Percentiles rank a stretch among this genome's conserved stretches.
Conservation (phyloP, 371 early-diverging fungal genomes). For the Mortierella sp. region DNA sequence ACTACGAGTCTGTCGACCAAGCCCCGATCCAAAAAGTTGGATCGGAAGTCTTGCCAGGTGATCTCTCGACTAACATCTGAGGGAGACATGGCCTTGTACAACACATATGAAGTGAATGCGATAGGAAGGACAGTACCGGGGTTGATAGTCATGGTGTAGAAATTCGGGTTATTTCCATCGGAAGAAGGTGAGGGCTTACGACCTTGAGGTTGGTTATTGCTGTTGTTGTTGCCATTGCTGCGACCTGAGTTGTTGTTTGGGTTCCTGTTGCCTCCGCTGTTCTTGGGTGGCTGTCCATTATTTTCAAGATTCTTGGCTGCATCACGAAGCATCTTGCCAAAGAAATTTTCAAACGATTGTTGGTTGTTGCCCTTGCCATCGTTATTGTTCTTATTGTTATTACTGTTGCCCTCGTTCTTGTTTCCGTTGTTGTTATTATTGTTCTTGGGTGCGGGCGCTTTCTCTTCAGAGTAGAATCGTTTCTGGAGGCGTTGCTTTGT, state of each 20-base stretch:
- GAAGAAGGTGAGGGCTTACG: slow-evolving; percentile 4
- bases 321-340: slow-evolving; percentile 51
- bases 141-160: slow-evolving; percentile 60
- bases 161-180: slow-evolving; percentile 11
- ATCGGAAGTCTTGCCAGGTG: slow-evolving; percentile 94
- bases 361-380: slow-evolving; percentile 13
- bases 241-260: slow-evolving; percentile 7
- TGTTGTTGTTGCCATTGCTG: slow-evolving; percentile 11
- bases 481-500: slow-evolving; percentile 28
- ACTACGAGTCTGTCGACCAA: slow-evolving; percentile 91
- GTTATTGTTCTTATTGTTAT: slow-evolving; percentile 8
- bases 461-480: slow-evolving; percentile 40
- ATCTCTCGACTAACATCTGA: slow-evolving; percentile 73
- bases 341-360: slow-evolving; percentile 57
- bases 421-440: slow-evolving; percentile 14
- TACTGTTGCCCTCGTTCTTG: slow-evolving; percentile 4
- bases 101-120: slow-evolving; percentile 63
- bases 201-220: slow-evolving; percentile 19
- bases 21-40: slow-evolving; percentile 90
- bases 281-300: slow-evolving; percentile 30
- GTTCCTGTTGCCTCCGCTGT: slow-evolving; percentile 37
- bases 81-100: slow-evolving; percentile 66
- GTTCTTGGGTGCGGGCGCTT: slow-evolving; percentile 26
- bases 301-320: slow-evolving; percentile 43
- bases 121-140: slow-evolving; percentile 64